A percentile compares a stretch with the other conserved stretches of the same genome.
Evolutionary conservation across 805 yeast species (phyloP).

Genomic region (Zygotorulaspora sp.): DNA sequence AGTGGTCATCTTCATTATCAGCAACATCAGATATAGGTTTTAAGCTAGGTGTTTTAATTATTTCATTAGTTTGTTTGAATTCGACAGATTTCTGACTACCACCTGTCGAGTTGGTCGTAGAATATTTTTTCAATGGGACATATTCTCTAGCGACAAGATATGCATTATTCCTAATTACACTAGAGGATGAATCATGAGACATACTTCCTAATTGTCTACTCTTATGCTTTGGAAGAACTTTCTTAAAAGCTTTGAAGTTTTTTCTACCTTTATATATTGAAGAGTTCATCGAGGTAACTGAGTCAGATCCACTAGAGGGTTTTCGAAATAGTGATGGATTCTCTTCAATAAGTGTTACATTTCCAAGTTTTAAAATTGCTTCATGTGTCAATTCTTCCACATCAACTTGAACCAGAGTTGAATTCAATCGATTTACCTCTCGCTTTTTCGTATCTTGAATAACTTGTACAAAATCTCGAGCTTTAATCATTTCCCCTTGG

Average conservation of each 20-base stretch:
- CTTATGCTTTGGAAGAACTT: constrained; percentile 25
- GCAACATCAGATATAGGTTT: too few species aligned
- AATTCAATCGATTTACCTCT: constrained; percentile 28
- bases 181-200: constrained; percentile 10
- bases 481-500: neutral
- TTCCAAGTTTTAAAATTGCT: constrained; percentile 31
- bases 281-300: neutral
- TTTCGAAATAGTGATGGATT: constrained; percentile 24
- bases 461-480: constrained; percentile 27
- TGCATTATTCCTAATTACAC: constrained; percentile 20
- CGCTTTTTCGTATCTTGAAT: constrained; percentile 31
- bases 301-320: neutral
- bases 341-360: constrained; percentile 36
- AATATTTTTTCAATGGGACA: constrained; percentile 30
- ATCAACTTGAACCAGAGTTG: constrained; percentile 26
- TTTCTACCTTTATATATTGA: constrained; percentile 33
- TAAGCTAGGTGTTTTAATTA: too few species aligned
- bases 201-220: constrained; percentile 2
- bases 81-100: too few species aligned
- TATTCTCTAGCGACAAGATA: constrained; percentile 34
- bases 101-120: too few species aligned
- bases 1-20: constrained; percentile 4
- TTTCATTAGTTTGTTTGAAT: constrained; percentile 5
- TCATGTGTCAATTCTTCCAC: constrained; percentile 30
- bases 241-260: constrained; percentile 41